Evolutionary conservation across 1,284 basidiomycete genomes (phyloP).

Genomic region (Coniferiporia sulphurascens): DNA sequence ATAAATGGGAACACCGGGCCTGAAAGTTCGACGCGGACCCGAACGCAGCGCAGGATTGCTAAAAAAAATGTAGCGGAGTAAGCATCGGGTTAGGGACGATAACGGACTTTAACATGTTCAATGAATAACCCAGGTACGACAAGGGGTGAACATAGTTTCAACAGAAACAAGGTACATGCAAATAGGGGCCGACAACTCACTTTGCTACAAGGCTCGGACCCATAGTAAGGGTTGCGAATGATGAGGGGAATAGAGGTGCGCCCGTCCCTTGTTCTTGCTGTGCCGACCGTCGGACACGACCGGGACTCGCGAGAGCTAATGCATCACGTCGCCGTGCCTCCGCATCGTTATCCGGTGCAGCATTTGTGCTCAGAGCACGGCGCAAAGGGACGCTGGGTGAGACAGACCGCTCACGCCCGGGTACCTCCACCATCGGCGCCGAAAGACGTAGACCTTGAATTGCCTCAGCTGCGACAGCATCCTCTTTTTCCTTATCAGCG

Average conservation of each 20-base stretch:
- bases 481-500: slow-evolving; percentile 19
- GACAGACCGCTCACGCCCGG: slow-evolving; percentile 11
- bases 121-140: too few relatives aligned
- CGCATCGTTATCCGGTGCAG: slow-evolving; percentile 8
- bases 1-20: slow-evolving; percentile 14
- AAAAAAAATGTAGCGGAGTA: too few relatives aligned
- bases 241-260: slow-evolving; percentile 26
- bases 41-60: slow-evolving; percentile 19
- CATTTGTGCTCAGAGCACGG: slow-evolving; percentile 12
- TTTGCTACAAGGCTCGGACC: slow-evolving; percentile 19
- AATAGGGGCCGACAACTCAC: slow-evolving; percentile 7
- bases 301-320: slow-evolving; percentile 19
- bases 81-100: too few relatives aligned
- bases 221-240: slow-evolving; percentile 21
- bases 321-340: slow-evolving; percentile 16
- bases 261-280: slow-evolving; percentile 25
- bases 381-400: slow-evolving; percentile 7
- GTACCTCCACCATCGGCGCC: slow-evolving; percentile 18
- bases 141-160: too few relatives aligned
- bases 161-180: slow-evolving; percentile 2
- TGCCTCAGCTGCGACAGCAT: not conserved
- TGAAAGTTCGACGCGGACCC: slow-evolving; percentile 15
- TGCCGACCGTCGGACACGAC: slow-evolving; percentile 23
- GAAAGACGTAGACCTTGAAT: slow-evolving; percentile 19
- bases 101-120: too few relatives aligned